These are phyloP conservation scores for Fusarium praegraminearum DNA, from an alignment of 2,329 filamentous ascomycete species.

Conservation along the genomic window DNA sequence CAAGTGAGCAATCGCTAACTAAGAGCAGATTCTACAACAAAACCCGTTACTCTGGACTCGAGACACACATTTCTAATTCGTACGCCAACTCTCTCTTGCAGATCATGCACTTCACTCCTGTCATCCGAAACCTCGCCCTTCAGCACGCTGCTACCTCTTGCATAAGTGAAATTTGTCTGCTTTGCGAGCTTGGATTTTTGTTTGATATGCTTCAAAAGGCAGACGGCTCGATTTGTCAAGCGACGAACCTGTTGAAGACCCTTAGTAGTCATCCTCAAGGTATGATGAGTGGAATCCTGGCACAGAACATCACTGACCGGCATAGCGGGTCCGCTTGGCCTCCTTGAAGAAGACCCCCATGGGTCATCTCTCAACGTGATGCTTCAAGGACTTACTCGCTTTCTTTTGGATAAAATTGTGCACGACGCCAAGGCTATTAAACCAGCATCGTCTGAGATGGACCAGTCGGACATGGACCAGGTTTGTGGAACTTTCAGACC, in stretches of 20 bases:
- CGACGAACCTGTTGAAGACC: slow-evolving; percentile 92
- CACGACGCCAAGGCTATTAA: slow-evolving; percentile 79
- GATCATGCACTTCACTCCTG: slow-evolving; percentile 88
- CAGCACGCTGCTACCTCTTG: slow-evolving; percentile 90
- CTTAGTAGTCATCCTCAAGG: slow-evolving; percentile 86
- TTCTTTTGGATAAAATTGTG: slow-evolving; percentile 84
- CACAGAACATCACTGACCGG: slow-evolving; percentile 35
- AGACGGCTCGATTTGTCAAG: slow-evolving; percentile 92
- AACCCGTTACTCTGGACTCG: slow-evolving; percentile 88
- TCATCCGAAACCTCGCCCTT: slow-evolving; percentile 87
- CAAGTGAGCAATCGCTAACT: slow-evolving; percentile 31
- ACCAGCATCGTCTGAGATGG: slow-evolving; percentile 72
- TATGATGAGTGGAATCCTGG: slow-evolving; percentile 47
- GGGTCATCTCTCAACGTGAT: slow-evolving; percentile 81
- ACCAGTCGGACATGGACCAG: slow-evolving; percentile 76
- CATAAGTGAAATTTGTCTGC: slow-evolving; percentile 82
- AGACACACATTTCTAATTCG: slow-evolving; percentile 96
- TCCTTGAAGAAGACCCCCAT: slow-evolving; percentile 86
- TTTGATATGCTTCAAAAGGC: slow-evolving; percentile 99
- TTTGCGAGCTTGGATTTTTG: slow-evolving; percentile 94
- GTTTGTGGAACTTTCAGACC: slow-evolving; percentile 50
- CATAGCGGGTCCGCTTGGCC: slow-evolving; percentile 75
- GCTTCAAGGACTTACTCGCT: slow-evolving; percentile 87
- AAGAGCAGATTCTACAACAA: slow-evolving; percentile 86
- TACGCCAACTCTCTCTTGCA: slow-evolving; percentile 95